phyloP scores from a whole-genome alignment of 257 asterid genomes.

The Eucommia ulmoides region DNA sequence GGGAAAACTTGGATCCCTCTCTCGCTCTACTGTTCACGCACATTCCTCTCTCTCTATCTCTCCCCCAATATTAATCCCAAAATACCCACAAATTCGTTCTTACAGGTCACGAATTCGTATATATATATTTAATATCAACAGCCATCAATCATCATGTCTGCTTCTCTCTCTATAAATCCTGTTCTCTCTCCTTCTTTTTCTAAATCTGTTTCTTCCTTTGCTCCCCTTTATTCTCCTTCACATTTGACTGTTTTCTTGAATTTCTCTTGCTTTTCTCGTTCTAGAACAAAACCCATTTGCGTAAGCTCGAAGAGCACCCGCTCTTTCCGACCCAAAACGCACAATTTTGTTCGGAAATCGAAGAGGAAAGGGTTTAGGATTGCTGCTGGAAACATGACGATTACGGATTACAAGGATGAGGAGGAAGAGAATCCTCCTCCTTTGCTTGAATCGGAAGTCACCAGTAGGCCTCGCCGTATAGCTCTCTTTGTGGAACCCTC shows the following conservation, averaged over 20 bases:
- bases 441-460: constrained; percentile 42
- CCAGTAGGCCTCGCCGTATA: constrained; percentile 70
- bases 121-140: constrained; percentile 13
- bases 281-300: constrained; percentile 29
- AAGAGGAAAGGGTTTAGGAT: constrained; percentile 9
- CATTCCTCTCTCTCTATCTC: no score
- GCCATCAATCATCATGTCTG: constrained; percentile 23
- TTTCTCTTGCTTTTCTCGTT: constrained; percentile 18
- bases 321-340: constrained; percentile 10
- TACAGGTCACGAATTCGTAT: no score
- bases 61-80: no score
- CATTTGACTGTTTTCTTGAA: constrained; percentile 5
- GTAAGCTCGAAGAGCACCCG: constrained; percentile 20
- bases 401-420: constrained; percentile 28
- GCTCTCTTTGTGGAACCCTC: constrained; percentile 98
- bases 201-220: constrained; percentile 19
- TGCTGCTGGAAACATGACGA: constrained; percentile 37
- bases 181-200: no score
- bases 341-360: background rate
- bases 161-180: constrained; percentile 34
- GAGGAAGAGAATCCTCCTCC: constrained; percentile 56
- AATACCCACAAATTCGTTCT: no score
- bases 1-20: no score
- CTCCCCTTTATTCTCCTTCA: constrained; percentile 8
- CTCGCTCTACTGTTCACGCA: no score